These are phyloP conservation scores for Diatrype stigma DNA, from an alignment of 2,329 filamentous ascomycete species.

Conservation along the genomic window DNA sequence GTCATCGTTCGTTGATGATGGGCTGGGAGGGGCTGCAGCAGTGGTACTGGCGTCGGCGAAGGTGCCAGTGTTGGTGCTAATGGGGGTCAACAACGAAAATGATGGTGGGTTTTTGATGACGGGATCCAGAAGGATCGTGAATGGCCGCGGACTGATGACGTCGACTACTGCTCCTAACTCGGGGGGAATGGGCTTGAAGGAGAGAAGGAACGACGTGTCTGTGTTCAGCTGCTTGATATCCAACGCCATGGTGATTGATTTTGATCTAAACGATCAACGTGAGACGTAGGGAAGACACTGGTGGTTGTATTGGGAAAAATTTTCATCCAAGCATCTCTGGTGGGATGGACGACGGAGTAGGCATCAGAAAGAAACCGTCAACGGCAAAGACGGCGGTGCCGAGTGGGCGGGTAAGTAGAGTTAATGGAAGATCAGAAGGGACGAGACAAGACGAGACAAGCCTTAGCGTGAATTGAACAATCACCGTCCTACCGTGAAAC, in stretches of 20 bases:
- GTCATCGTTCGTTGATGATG: no score
- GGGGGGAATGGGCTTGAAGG: conserved; percentile 52
- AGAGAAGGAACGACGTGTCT: conserved; percentile 62
- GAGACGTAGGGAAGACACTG: not conserved
- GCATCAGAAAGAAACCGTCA: not conserved
- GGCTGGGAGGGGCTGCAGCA: no score
- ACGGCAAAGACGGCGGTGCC: no score
- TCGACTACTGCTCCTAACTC: conserved; percentile 26
- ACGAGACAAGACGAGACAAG: not conserved
- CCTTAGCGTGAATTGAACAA: not conserved
- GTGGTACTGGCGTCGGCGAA: no score
- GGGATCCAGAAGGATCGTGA: conserved; percentile 67
- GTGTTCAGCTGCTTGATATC: conserved; percentile 60
- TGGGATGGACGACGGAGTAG: not conserved
- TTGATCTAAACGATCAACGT: not conserved
- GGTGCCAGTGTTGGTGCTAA: conserved; percentile 22
- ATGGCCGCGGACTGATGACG: conserved; percentile 42
- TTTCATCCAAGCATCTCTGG: not conserved
- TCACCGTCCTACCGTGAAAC: not conserved
- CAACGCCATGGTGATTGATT: conserved; percentile 50
- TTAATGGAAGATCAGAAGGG: not conserved
- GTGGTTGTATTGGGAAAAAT: not conserved
- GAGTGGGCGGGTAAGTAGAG: not conserved
- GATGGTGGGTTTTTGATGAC: conserved; percentile 55
- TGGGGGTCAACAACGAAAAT: no score